Percentiles rank a stretch among this genome's conserved stretches.
Conservation (phyloP, 805 yeast genomes). For the Saccharomycopsis schoenii region DNA sequence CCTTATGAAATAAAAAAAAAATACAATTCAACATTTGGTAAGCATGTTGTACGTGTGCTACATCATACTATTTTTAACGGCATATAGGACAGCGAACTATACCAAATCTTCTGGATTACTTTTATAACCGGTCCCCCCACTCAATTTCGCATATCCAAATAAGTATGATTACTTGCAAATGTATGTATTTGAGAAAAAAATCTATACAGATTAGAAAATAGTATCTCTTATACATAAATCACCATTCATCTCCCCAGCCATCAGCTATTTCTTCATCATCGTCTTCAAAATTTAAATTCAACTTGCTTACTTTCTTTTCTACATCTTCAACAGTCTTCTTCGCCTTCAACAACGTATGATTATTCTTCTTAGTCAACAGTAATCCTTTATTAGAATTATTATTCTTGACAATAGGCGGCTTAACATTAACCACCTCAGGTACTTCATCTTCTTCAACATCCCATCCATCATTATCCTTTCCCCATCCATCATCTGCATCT, state of each 20-base stretch:
- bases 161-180: too few relatives aligned
- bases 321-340: conserved; percentile 1
- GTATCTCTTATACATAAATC: neutral
- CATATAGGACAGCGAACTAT: too few relatives aligned
- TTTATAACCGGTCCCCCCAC: too few relatives aligned
- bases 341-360: neutral
- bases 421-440: neutral
- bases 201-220: too few relatives aligned
- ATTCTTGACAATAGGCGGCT: neutral
- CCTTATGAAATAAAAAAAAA: too few relatives aligned
- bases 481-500: conserved; percentile 11
- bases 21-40: too few relatives aligned
- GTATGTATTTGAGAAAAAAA: too few relatives aligned
- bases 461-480: neutral
- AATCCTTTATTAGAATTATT: neutral
- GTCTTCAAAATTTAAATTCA: conserved; percentile 24
- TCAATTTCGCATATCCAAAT: too few relatives aligned
- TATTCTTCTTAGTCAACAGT: neutral
- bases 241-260: conserved; percentile 41
- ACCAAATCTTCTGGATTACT: too few relatives aligned
- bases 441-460: neutral
- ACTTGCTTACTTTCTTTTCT: conserved; percentile 24
- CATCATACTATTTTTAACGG: too few relatives aligned
- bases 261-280: conserved; percentile 28
- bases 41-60: too few relatives aligned